These are phyloP conservation scores for Wickerhamomyces queroliae DNA, from an alignment of 805 yeast genomes.

Conservation along the genomic window DNA sequence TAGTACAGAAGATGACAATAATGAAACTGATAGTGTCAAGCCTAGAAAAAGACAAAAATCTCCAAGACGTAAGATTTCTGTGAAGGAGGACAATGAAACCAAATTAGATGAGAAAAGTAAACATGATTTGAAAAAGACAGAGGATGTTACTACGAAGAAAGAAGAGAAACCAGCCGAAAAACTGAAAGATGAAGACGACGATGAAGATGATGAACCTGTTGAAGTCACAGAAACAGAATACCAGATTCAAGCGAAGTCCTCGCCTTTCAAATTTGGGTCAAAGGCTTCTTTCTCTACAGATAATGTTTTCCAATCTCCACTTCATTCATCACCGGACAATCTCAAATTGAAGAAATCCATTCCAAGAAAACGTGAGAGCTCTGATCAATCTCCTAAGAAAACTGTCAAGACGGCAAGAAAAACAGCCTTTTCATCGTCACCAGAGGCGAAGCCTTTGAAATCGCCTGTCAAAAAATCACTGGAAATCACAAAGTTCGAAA, in stretches of 20 bases:
- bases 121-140: slow-evolving; percentile 1
- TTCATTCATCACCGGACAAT: slow-evolving; percentile 11
- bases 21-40: background rate
- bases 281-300: slow-evolving; percentile 25
- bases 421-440: slow-evolving; percentile 26
- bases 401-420: slow-evolving; percentile 8
- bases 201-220: slow-evolving; percentile 4
- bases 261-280: slow-evolving; percentile 9
- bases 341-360: slow-evolving; percentile 10
- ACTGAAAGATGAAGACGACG: background rate
- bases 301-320: slow-evolving; percentile 29
- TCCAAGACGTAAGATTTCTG: background rate
- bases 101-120: background rate
- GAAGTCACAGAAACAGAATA: slow-evolving; percentile 3
- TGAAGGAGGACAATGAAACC: slow-evolving; percentile 2
- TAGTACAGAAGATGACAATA: background rate
- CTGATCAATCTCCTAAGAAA: slow-evolving; percentile 13
- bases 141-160: background rate
- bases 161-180: background rate
- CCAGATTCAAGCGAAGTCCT: background rate
- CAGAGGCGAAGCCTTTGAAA: slow-evolving; percentile 10
- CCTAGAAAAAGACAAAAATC: background rate
- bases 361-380: slow-evolving; percentile 21
- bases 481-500: slow-evolving; percentile 20
- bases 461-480: slow-evolving; percentile 19